Conservation (phyloP, 202 grass and related monocot genomes). For the Panicum virgatum region DNA sequence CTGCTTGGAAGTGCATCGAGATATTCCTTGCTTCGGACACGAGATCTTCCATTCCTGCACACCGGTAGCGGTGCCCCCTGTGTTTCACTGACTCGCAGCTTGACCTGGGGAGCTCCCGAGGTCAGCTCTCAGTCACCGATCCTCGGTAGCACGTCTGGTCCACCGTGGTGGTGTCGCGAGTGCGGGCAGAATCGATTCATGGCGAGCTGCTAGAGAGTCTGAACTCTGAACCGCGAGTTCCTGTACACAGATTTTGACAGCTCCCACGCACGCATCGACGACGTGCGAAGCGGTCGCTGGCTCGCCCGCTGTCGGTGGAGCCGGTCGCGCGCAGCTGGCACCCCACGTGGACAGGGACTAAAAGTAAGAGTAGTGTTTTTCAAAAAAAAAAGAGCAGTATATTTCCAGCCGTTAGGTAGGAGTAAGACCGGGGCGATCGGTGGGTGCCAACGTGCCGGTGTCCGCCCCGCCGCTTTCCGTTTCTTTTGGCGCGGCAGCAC, state of each 20-base stretch:
- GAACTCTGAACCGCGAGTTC: no score
- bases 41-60: not conserved
- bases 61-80: not conserved
- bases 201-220: no score
- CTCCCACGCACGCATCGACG: not conserved
- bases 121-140: not conserved
- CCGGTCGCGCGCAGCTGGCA: not conserved
- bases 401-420: not conserved
- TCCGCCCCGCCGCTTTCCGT: not conserved
- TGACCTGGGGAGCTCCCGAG: slow-evolving; percentile 15
- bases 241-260: no score
- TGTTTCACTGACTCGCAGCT: not conserved
- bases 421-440: not conserved
- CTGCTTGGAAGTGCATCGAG: not conserved
- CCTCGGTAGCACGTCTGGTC: not conserved
- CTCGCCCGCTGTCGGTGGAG: not conserved
- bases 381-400: no score
- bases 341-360: not conserved
- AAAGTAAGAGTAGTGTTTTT: no score
- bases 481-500: no score
- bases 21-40: slow-evolving; percentile 20
- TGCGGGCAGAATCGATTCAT: not conserved
- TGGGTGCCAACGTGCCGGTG: not conserved
- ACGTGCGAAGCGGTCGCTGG: no score
- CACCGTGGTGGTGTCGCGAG: not conserved